Evolutionary conservation across 2,329 filamentous ascomycete species (phyloP).

Genomic region (Leptosphaerulina australis): DNA sequence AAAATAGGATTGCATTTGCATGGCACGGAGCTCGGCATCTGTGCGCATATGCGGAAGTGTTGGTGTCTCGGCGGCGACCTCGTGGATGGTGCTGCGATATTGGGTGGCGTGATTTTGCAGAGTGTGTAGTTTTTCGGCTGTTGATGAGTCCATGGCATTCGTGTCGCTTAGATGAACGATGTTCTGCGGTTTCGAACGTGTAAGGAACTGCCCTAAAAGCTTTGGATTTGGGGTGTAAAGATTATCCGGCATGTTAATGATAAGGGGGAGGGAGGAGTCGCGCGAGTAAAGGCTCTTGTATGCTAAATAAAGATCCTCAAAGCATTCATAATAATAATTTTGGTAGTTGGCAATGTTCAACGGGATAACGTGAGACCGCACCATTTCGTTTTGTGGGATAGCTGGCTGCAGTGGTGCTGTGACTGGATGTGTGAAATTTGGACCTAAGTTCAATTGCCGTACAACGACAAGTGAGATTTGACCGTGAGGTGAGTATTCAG

Average conservation of each 20-base stretch:
- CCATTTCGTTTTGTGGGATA: constrained; percentile 45
- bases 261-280: constrained; percentile 59
- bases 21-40: constrained; percentile 69
- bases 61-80: constrained; percentile 62
- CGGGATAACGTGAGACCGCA: constrained; percentile 71
- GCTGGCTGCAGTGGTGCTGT: constrained; percentile 25
- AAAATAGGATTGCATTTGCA: constrained; percentile 84
- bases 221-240: constrained; percentile 72
- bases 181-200: constrained; percentile 61
- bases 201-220: constrained; percentile 64
- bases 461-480: constrained; percentile 71
- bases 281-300: constrained; percentile 58
- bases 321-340: constrained; percentile 69
- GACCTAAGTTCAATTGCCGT: constrained; percentile 65
- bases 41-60: constrained; percentile 56
- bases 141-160: constrained; percentile 58
- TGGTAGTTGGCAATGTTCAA: constrained; percentile 70
- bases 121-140: constrained; percentile 61
- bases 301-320: constrained; percentile 65
- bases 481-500: constrained; percentile 74
- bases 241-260: constrained; percentile 79
- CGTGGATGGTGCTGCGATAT: constrained; percentile 52
- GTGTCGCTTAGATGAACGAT: constrained; percentile 67
- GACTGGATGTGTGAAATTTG: constrained; percentile 68
- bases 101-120: constrained; percentile 52